Base-by-base conservation (phyloP, 805 yeast genomes). In the Sporopachydermia quercuum region DNA sequence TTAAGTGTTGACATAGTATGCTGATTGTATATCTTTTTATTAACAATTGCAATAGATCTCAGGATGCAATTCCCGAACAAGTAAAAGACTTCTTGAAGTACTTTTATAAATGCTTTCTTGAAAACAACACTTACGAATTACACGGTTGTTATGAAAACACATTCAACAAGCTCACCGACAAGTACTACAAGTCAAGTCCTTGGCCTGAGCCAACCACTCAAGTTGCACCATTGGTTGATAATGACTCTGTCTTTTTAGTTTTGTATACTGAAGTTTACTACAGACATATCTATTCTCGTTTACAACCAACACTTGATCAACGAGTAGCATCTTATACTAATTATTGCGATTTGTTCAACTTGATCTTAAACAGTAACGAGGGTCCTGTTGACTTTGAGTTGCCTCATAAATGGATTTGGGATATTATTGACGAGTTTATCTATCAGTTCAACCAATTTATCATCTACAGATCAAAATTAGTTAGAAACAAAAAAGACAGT, bases 391-490 rank as follows among this genome's bases (percentile, higher is more conserved):
- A 61, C 30, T 58, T 68, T 43, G 72, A 67, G 47, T 50, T 68
- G 37, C 73, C 73, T 38, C 57, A 57, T 44, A 60, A 61, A 45
- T 68, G 73, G 73, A 55, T 65, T 16, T 68, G 73, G 73, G 73
- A 68, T 41, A 65, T 68, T 43, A 58, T 68, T 43, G 73, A 68
- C 45, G 73, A 68, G 52, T 68, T 68, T 51, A 66, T 68, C 50
- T 68, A 68, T 47, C 73, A 68, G 52, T 68, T 62, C 56, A 66
- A 66, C 49, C 58, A 61, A 46, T 68, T 64, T 43, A 57, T 67
- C 38, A 50, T 59, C 38, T 66, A 59, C 55, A 58, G 66, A 43
- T 53, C 61, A 19, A 58, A 64, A 41, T 50, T 58, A 36, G 49
- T 61, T 34, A 45, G 53, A 42, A 44, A 51, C 18, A 50, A 47